Evolutionary conservation across 2,329 filamentous ascomycete genomes (phyloP).

Genomic region (Simplicillium sp.): DNA sequence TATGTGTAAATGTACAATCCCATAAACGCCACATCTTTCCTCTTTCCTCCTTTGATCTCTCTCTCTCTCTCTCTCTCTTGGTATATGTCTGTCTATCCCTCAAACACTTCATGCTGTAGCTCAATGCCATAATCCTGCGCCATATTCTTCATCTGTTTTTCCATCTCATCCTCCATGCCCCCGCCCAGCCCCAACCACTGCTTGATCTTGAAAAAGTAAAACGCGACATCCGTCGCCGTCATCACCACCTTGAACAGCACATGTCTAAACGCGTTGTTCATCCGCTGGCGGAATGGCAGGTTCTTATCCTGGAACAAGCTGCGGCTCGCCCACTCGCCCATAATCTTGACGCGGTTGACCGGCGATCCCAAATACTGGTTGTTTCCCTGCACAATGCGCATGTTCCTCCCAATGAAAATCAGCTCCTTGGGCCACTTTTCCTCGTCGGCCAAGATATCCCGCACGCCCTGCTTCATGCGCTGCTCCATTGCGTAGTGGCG

Average conservation of each 20-base stretch:
- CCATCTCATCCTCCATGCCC: constrained; percentile 92
- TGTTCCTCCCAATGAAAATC: constrained; percentile 83
- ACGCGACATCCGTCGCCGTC: constrained; percentile 67
- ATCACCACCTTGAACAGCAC: constrained; percentile 74
- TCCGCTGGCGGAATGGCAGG: constrained; percentile 50
- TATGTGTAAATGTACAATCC: no score
- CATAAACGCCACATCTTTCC: no score
- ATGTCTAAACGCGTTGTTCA: constrained; percentile 65
- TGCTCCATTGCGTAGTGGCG: constrained; percentile 86
- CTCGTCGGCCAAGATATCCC: constrained; percentile 70
- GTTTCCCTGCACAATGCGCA: constrained; percentile 88
- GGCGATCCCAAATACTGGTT: constrained; percentile 86
- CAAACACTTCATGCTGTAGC: constrained; percentile 79
- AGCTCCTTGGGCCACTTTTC: constrained; percentile 84
- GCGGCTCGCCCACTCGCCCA: constrained; percentile 78
- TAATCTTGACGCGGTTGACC: constrained; percentile 90
- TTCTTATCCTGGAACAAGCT: constrained; percentile 70
- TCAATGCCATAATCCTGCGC: constrained; percentile 89
- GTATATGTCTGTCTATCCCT: constrained; percentile 44
- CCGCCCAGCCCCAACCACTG: constrained; percentile 69
- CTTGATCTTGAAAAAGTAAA: constrained; percentile 69
- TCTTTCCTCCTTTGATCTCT: no score
- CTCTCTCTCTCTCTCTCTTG: no score
- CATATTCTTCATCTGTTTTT: constrained; percentile 76
- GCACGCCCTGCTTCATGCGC: constrained; percentile 61